These are phyloP conservation scores for Penicillium sp. DNA, from an alignment of 2,329 filamentous ascomycete genomes.

Conservation along the genomic window DNA sequence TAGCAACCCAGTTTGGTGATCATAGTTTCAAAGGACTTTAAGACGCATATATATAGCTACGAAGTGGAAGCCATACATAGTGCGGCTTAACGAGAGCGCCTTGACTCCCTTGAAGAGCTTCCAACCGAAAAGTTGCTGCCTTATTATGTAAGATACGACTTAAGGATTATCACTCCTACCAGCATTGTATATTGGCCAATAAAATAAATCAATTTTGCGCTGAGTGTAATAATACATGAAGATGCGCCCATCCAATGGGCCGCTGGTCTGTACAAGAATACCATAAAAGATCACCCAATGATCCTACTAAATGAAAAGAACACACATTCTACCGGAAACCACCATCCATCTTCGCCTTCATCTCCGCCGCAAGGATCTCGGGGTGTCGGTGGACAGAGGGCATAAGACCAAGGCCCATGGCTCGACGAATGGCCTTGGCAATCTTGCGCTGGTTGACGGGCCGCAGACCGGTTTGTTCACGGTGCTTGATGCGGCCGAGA, in stretches of 20 bases:
- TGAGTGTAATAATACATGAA: conserved; percentile 34
- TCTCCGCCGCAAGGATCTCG: conserved; percentile 66
- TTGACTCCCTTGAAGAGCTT: neutral
- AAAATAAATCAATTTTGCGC: conserved; percentile 26
- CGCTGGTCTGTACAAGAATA: conserved; percentile 29
- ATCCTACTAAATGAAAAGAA: neutral
- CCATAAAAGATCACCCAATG: conserved; percentile 11
- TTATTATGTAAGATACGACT: neutral
- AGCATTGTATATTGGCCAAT: neutral
- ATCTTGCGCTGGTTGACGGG: conserved; percentile 92
- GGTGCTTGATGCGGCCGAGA: conserved; percentile 83
- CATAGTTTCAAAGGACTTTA: neutral
- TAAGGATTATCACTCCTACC: neutral
- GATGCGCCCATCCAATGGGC: conserved; percentile 16
- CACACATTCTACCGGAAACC: conserved; percentile 23
- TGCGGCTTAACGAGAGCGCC: too few species aligned
- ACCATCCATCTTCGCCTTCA: conserved; percentile 38
- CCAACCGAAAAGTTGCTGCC: neutral
- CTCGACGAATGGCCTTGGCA: conserved; percentile 87
- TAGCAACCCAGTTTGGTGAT: neutral
- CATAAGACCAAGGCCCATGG: conserved; percentile 88
- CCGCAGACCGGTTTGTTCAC: conserved; percentile 76
- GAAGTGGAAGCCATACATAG: neutral
- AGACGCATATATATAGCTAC: neutral
- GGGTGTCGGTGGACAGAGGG: conserved; percentile 90